Conservation (phyloP, 306 rosid genomes). For the Prunus mume region DNA sequence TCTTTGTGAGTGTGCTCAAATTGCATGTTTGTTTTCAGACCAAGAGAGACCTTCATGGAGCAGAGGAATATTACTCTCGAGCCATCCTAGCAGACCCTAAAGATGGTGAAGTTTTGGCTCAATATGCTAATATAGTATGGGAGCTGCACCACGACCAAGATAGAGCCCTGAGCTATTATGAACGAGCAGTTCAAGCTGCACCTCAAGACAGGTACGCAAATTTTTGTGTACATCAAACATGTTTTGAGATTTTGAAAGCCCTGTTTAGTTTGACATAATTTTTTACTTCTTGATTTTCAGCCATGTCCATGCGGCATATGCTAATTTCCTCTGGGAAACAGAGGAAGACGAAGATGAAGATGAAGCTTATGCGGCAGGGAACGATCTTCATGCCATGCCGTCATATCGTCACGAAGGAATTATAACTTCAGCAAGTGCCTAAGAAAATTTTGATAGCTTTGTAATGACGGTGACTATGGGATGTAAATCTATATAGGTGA, state of each 20-base stretch:
- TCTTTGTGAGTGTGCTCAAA: not conserved
- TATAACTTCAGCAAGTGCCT: conserved; percentile 53
- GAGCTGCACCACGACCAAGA: conserved; percentile 65
- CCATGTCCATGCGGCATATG: conserved; percentile 83
- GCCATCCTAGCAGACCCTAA: conserved; percentile 71
- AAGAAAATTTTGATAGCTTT: not conserved
- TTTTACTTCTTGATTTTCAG: conserved; percentile 41
- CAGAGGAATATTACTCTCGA: conserved; percentile 71
- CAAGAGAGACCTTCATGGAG: conserved; percentile 52
- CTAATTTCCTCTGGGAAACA: conserved; percentile 79
- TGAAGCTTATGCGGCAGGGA: not conserved
- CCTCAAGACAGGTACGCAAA: conserved; percentile 63
- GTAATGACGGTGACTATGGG: not conserved
- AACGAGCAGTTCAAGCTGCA: conserved; percentile 76
- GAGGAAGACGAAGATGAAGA: conserved; percentile 47
- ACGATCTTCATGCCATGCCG: conserved; percentile 22
- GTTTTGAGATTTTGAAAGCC: not conserved
- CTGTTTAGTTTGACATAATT: conserved; percentile 3
- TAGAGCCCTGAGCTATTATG: conserved; percentile 64
- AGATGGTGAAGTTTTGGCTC: conserved; percentile 73
- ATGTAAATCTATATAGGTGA: not conserved
- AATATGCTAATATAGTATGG: conserved; percentile 78
- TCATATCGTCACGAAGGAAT: conserved; percentile 28
- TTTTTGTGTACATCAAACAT: not conserved
- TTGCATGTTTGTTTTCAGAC: conserved; percentile 33